Evolutionary conservation across 75 land plant species (phyloP).

Genomic region (Pinus albicaulis): DNA sequence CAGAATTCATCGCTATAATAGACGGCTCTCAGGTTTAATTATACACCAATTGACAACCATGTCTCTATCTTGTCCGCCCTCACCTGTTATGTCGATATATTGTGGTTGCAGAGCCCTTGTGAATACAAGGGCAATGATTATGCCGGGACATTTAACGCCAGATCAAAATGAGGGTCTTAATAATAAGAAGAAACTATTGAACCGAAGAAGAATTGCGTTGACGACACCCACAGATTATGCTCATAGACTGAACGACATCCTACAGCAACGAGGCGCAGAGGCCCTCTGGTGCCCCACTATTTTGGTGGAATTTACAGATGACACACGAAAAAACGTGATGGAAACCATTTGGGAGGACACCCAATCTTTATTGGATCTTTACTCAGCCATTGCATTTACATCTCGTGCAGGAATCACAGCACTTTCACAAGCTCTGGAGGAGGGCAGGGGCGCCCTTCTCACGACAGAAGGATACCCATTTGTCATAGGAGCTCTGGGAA

Average conservation of each 20-base stretch:
- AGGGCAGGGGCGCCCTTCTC: not conserved
- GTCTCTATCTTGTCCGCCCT: too few relatives aligned
- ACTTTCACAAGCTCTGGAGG: conserved; percentile 29
- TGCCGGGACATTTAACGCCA: too few relatives aligned
- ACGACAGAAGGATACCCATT: too few relatives aligned
- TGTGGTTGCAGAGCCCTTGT: too few relatives aligned
- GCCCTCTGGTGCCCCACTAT: conserved; percentile 62
- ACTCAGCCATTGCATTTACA: conserved; percentile 69
- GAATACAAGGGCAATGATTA: too few relatives aligned
- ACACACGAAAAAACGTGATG: conserved; percentile 2
- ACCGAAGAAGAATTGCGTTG: conserved; percentile 34
- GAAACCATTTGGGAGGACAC: too few relatives aligned
- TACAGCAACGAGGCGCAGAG: conserved; percentile 30
- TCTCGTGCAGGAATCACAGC: conserved; percentile 55
- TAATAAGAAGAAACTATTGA: not conserved
- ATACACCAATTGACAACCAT: too few relatives aligned
- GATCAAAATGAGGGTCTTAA: too few relatives aligned
- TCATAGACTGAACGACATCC: conserved; percentile 23
- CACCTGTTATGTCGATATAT: too few relatives aligned
- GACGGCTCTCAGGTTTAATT: too few relatives aligned
- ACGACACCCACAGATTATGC: conserved; percentile 66
- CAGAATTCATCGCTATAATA: too few relatives aligned
- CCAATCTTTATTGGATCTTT: conserved; percentile 9
- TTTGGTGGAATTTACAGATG: conserved; percentile 34
- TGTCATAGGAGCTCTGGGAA: conserved; percentile 47